Evolutionary conservation across 768 basidiomycete genomes (phyloP), one percentile per base, ranked within the genome.

Genomic region (Podaxis mareebaensis): DNA sequence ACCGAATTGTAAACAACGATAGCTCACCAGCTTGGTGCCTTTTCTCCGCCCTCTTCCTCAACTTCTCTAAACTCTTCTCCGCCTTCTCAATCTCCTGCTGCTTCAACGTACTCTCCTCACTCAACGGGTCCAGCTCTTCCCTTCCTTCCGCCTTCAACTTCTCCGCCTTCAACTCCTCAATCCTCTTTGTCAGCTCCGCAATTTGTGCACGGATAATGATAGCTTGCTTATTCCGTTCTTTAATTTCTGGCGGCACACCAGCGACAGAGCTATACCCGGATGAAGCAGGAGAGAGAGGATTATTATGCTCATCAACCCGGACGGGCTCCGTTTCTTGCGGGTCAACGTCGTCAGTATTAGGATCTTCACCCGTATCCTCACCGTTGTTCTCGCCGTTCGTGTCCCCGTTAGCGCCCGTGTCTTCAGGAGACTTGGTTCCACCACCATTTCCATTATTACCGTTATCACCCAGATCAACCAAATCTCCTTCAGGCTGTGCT

Each of bases 131-230:
- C 26, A 58, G 42, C 48, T 68, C 64, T n/a, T 44, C 64, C 58
- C 62, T 63, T 30, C 61, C 65, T 58, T 67, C 55, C 65, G 67
- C 67, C 60, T 58, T 67, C 57, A 67, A 64, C 53, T 64, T 68
- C 13, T 66, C 69, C 22, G 64, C 66, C 44, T 67, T 64, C 42
- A 61, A 52, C 30, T 65, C 42, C 1, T 64, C 64, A 38, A 69
- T 68, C 56, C 65, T 65, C 39, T 42, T 53, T 49, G 58, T 60
- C 24, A 66, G 48, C 48, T 68, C 64, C 10, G 56, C 63, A 5
- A 54, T 64, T 38, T 65, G 58, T 22, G 67, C 67, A 8, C 61
- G 61, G 20, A 63, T 63, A 39, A 63, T 63, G 12, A 63, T 63
- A 39, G 61, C 61, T 22, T 63, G 54, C 24, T 51, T 63, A 26